phyloP scores from a whole-genome alignment of 306 rosid genomes.

The Pueraria montana region DNA sequence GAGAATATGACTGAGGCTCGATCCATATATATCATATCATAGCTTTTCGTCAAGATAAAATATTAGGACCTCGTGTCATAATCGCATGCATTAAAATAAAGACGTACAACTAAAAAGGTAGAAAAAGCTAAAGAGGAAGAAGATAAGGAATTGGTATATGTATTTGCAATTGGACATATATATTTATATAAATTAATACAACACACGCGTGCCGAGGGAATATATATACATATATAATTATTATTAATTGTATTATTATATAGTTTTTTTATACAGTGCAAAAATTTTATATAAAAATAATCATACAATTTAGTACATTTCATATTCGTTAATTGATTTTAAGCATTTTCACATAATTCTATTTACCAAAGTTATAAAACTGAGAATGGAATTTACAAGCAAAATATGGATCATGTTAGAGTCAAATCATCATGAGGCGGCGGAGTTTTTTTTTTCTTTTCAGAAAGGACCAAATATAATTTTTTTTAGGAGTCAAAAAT shows the following conservation, averaged over 20 bases:
- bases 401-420: not conserved
- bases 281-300: not conserved
- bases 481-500: not conserved
- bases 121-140: not conserved
- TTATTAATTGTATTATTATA: not conserved
- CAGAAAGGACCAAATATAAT: not conserved
- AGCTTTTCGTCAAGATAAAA: slow-evolving; percentile 46
- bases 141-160: not conserved
- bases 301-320: not conserved
- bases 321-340: not conserved
- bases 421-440: not conserved
- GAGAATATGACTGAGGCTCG: not conserved
- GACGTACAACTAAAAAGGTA: slow-evolving; percentile 17
- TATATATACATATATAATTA: not conserved
- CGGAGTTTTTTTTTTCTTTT: not conserved
- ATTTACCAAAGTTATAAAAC: not conserved
- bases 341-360: not conserved
- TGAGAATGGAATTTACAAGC: not conserved
- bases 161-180: not conserved
- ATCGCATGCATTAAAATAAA: slow-evolving; percentile 46
- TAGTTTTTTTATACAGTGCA: not conserved
- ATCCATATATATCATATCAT: not conserved
- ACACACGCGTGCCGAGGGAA: not conserved
- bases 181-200: not conserved
- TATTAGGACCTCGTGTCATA: slow-evolving; percentile 41